These are phyloP conservation scores for Zostera marina DNA, from an alignment of 116 monocot species.

Conservation along the genomic window DNA sequence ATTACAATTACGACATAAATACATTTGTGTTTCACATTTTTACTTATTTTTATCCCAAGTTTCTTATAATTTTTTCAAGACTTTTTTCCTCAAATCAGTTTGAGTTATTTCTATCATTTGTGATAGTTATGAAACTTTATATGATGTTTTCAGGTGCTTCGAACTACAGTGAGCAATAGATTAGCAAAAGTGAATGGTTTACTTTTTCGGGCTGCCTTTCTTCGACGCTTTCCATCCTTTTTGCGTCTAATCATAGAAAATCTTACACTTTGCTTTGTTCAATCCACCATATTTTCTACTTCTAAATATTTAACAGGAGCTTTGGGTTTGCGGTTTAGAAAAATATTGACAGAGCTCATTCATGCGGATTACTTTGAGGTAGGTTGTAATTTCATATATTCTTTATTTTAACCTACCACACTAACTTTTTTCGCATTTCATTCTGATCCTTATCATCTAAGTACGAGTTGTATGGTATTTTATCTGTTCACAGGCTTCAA, in stretches of 20 bases:
- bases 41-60: too few species aligned
- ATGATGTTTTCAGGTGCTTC: constrained; percentile 35
- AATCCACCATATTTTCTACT: constrained; percentile 66
- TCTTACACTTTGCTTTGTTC: constrained; percentile 70
- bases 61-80: too few species aligned
- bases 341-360: constrained; percentile 74
- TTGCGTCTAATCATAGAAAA: constrained; percentile 77
- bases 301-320: constrained; percentile 82
- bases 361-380: constrained; percentile 95
- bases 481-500: neutral
- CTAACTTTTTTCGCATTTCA: too few species aligned
- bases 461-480: neutral
- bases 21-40: too few species aligned
- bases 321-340: constrained; percentile 66
- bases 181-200: constrained; percentile 89
- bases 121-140: neutral
- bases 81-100: neutral
- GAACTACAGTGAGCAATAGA: constrained; percentile 73
- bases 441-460: too few species aligned
- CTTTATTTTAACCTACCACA: neutral
- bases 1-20: too few species aligned
- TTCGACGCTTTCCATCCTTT: constrained; percentile 62
- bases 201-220: constrained; percentile 88
- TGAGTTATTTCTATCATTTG: neutral
- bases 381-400: constrained; percentile 6